These are phyloP conservation scores for Trypanosoma theileri DNA, from an alignment of 208 protist species.

Conservation along the genomic window DNA sequence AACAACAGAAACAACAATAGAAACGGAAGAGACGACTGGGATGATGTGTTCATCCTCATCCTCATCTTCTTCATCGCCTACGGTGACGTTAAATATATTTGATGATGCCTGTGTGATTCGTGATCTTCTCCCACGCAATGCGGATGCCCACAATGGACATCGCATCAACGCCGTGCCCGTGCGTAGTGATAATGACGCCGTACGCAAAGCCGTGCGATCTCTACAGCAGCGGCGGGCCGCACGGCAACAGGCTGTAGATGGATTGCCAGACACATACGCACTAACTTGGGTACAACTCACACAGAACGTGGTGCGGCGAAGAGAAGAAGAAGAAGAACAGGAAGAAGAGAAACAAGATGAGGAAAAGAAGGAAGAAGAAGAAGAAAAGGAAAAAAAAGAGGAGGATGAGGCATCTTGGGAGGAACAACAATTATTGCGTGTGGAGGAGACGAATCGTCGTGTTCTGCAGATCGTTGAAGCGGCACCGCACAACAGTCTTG, in stretches of 20 bases:
- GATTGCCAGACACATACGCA: constrained; percentile 29
- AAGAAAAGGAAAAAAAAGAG: constrained; percentile 1
- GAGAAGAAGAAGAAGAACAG: neutral
- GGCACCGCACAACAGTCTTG: constrained; percentile 65
- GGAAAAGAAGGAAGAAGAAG: neutral
- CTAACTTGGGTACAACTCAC: constrained; percentile 74
- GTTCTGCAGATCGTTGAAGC: constrained; percentile 74
- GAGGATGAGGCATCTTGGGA: constrained; percentile 22
- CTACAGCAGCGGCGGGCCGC: constrained; percentile 37
- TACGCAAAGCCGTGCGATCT: constrained; percentile 66
- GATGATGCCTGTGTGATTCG: constrained; percentile 52
- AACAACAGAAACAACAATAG: neutral
- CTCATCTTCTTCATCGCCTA: neutral
- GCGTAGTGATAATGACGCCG: constrained; percentile 72
- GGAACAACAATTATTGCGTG: constrained; percentile 35
- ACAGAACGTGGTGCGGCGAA: constrained; percentile 33
- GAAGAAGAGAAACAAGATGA: neutral
- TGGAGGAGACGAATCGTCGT: constrained; percentile 58
- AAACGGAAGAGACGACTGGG: neutral
- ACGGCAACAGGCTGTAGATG: neutral
- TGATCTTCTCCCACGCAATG: constrained; percentile 24
- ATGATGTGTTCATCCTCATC: neutral
- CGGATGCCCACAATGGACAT: neutral
- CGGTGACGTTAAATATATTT: constrained; percentile 54
- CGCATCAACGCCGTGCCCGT: constrained; percentile 56